Percentiles rank a stretch among this genome's conserved stretches.
phyloP scores from a whole-genome alignment of 768 basidiomycete species.

The Ramaria sp. region DNA sequence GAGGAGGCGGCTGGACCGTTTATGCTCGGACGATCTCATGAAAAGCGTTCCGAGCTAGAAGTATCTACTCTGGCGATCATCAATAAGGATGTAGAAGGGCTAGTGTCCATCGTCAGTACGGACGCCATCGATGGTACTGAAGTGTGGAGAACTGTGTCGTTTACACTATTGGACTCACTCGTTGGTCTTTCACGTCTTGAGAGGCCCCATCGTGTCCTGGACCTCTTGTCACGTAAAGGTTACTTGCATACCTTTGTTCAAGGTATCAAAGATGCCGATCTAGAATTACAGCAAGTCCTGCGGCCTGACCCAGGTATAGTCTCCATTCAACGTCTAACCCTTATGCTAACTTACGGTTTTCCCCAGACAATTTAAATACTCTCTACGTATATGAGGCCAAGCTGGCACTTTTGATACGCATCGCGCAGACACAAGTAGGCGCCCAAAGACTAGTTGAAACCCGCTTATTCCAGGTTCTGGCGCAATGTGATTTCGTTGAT shows the following conservation, averaged over 20 bases:
- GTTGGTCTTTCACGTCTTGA: constrained; percentile 61
- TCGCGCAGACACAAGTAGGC: constrained; percentile 74
- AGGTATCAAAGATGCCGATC: constrained; percentile 76
- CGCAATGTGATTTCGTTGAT: constrained; percentile 81
- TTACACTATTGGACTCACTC: constrained; percentile 78
- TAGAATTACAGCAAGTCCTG: constrained; percentile 60
- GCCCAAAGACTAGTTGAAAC: constrained; percentile 78
- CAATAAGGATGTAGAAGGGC: constrained; percentile 56
- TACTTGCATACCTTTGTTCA: constrained; percentile 73
- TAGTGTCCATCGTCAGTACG: constrained; percentile 65
- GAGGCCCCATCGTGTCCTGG: constrained; percentile 52
- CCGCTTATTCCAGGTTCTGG: constrained; percentile 60
- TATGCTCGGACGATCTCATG: background rate
- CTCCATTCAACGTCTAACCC: background rate
- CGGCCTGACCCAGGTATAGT: constrained; percentile 81
- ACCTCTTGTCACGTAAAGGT: constrained; percentile 58
- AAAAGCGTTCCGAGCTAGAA: constrained; percentile 35
- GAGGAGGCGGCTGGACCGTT: constrained; percentile 10
- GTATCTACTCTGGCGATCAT: constrained; percentile 55
- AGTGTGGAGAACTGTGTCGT: constrained; percentile 95
- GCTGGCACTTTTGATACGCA: constrained; percentile 78
- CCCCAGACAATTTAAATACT: constrained; percentile 74
- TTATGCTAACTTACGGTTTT: background rate
- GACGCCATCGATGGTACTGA: constrained; percentile 93
- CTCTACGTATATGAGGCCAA: constrained; percentile 94